Evolutionary conservation across 495 filamentous ascomycete species (phyloP).

Genomic region (Podospora pseudocomata): DNA sequence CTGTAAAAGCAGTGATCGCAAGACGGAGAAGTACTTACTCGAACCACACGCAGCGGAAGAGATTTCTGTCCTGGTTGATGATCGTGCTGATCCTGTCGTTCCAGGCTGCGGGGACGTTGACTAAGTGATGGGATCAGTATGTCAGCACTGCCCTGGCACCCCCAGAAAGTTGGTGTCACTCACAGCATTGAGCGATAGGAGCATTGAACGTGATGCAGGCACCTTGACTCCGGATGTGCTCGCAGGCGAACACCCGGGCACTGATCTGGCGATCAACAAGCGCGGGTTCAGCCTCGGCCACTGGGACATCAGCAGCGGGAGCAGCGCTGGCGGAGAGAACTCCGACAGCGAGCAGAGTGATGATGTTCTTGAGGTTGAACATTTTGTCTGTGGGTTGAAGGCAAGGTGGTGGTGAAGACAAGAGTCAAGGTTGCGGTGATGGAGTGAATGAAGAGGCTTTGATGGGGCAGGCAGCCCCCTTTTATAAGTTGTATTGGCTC

Average conservation of each 20-base stretch:
- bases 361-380: constrained; percentile 1
- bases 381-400: background rate
- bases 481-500: too few relatives aligned
- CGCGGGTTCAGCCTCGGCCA: background rate
- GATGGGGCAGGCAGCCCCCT: too few relatives aligned
- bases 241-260: background rate
- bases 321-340: background rate
- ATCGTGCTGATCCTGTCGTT: background rate
- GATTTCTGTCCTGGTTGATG: background rate
- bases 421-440: too few relatives aligned
- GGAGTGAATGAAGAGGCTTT: too few relatives aligned
- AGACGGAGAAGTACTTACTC: background rate
- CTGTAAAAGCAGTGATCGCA: background rate
- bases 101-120: background rate
- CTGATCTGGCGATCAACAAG: background rate
- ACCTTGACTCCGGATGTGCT: too few relatives aligned
- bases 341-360: background rate
- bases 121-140: background rate
- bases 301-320: background rate
- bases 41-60: background rate
- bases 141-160: background rate
- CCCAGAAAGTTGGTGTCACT: background rate
- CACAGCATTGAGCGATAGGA: background rate
- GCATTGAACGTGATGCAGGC: background rate
- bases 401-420: too few relatives aligned